Percentiles rank a stretch among this genome's conserved stretches.
phyloP scores from a whole-genome alignment of 2,329 filamentous ascomycete genomes.

The Paraphoma chrysanthemicola region DNA sequence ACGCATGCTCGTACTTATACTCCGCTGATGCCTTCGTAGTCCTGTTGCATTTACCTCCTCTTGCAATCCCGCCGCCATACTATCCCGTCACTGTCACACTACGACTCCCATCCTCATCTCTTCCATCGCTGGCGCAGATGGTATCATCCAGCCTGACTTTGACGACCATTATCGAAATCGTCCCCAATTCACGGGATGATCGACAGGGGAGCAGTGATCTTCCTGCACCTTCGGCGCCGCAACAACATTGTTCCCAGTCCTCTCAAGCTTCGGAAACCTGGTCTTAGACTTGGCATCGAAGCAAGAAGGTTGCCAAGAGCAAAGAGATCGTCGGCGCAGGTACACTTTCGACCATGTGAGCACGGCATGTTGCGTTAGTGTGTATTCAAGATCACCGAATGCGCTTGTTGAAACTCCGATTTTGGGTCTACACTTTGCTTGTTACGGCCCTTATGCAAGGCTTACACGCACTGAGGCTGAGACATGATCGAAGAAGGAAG shows the following conservation, averaged over 20 bases:
- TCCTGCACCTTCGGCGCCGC: background rate
- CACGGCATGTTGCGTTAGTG: slow-evolving; percentile 5
- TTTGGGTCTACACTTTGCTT: background rate
- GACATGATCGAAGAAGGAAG: background rate
- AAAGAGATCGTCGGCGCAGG: slow-evolving; percentile 21
- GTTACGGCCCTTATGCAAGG: background rate
- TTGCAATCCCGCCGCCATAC: background rate
- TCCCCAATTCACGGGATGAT: slow-evolving; percentile 19
- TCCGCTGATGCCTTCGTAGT: background rate
- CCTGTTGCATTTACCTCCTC: background rate
- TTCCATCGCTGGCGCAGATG: slow-evolving; percentile 17
- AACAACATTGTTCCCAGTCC: background rate
- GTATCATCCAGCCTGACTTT: slow-evolving; percentile 21
- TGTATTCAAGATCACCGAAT: background rate
- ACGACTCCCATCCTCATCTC: slow-evolving; percentile 22
- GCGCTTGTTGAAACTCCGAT: background rate
- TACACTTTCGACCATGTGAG: background rate
- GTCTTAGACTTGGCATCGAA: slow-evolving; percentile 1
- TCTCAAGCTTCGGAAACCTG: slow-evolving; percentile 11
- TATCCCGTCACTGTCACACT: background rate
- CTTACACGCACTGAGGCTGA: background rate
- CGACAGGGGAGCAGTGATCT: slow-evolving; percentile 19
- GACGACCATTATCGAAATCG: slow-evolving; percentile 28
- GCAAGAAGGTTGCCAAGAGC: slow-evolving; percentile 2
- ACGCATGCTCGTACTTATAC: slow-evolving; percentile 28